Evolutionary conservation across 2,329 filamentous ascomycete genomes (phyloP).

Genomic region (Colletotrichum plurivorum): DNA sequence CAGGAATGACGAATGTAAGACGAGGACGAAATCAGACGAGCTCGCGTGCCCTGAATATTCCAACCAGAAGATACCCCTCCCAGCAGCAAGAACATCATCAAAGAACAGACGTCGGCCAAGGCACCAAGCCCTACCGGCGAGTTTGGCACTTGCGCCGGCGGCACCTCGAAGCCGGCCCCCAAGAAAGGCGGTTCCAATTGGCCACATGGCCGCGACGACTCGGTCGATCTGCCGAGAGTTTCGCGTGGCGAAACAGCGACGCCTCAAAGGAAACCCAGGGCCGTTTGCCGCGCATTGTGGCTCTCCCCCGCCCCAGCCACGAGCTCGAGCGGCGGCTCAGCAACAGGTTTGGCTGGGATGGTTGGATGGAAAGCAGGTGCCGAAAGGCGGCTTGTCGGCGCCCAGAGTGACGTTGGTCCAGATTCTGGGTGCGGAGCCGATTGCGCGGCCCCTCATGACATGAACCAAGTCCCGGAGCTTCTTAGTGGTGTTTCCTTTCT

Average conservation of each 20-base stretch:
- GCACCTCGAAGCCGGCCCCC: constrained; percentile 16
- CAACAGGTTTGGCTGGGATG: background rate
- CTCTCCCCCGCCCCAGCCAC: constrained; percentile 26
- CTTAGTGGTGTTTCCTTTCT: constrained; percentile 22
- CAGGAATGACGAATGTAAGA: background rate
- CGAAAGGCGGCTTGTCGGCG: constrained; percentile 20
- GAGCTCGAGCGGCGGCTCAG: too few species aligned
- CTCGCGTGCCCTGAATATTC: background rate
- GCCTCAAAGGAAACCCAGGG: background rate
- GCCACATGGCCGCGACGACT: background rate
- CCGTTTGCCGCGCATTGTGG: constrained; percentile 9
- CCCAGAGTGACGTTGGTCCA: constrained; percentile 32
- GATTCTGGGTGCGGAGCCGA: constrained; percentile 17
- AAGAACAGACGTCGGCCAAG: constrained; percentile 34
- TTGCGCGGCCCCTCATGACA: constrained; percentile 38
- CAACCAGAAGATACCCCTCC: background rate
- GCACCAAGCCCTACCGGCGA: constrained; percentile 4
- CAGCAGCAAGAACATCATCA: background rate
- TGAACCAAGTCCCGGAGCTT: constrained; percentile 25
- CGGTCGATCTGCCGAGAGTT: background rate
- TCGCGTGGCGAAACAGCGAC: constrained; percentile 2
- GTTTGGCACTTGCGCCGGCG: constrained; percentile 14
- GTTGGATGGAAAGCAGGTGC: background rate
- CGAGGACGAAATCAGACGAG: background rate
- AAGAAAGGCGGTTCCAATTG: constrained; percentile 20